These are phyloP conservation scores for Sonneratia alba DNA, from an alignment of 345 rosid genomes.

Conservation along the genomic window DNA sequence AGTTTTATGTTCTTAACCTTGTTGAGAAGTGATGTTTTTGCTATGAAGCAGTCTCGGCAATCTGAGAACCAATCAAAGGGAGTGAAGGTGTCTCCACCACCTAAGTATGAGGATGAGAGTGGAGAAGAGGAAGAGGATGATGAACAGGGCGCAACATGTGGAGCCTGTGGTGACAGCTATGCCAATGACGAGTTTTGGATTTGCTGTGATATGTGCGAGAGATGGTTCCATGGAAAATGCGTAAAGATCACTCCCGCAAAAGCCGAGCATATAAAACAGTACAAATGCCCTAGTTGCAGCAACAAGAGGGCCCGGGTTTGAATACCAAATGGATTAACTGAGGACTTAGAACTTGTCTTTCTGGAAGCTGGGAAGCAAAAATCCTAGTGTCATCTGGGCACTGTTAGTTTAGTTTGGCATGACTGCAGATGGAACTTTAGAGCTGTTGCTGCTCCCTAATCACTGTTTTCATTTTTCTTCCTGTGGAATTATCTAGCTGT, in stretches of 20 bases:
- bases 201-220: conserved; percentile 93
- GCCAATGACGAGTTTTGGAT: conserved; percentile 97
- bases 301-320: conserved; percentile 83
- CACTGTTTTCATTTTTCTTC: not conserved
- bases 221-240: conserved; percentile 98
- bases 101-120: conserved; percentile 83
- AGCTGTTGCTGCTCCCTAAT: not conserved
- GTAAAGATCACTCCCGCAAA: conserved; percentile 99
- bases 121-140: conserved; percentile 88
- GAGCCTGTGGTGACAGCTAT: conserved; percentile 93
- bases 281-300: conserved; percentile 96
- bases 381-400: not conserved
- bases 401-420: not conserved
- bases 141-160: conserved; percentile 89
- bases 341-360: not conserved
- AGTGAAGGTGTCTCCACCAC: conserved; percentile 64
- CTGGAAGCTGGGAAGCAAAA: not conserved
- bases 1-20: not conserved
- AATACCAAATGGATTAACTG: conserved; percentile 4
- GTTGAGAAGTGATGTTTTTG: not conserved
- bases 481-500: not conserved
- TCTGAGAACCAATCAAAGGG: conserved; percentile 48
- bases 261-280: conserved; percentile 97
- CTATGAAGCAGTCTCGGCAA: conserved; percentile 48
- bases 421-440: not conserved